These are phyloP conservation scores for Fusarium beomiforme DNA, from an alignment of 2,329 filamentous ascomycete genomes.

Conservation along the genomic window DNA sequence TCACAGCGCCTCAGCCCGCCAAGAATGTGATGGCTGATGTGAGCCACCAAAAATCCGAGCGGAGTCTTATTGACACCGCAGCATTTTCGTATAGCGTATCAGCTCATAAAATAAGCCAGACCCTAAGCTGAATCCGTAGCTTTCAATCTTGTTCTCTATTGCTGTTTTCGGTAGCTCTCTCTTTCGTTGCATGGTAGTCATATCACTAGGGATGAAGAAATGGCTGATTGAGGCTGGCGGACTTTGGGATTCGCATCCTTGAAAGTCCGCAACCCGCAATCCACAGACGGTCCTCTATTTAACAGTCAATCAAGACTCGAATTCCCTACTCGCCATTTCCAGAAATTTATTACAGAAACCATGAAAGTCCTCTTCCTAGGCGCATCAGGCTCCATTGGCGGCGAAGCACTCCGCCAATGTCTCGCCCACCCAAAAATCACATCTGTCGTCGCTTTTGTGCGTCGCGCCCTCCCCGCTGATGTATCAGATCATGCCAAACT, in stretches of 20 bases:
- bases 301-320: background rate
- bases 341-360: too few relatives aligned
- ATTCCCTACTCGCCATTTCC: too few relatives aligned
- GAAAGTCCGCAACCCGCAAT: background rate
- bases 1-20: accelerated
- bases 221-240: background rate
- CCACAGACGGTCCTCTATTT: background rate
- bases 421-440: conserved; percentile 46
- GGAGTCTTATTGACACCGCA: background rate
- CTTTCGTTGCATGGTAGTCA: accelerated
- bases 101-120: accelerated
- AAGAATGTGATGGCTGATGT: background rate
- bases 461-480: conserved; percentile 38
- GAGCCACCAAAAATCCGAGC: background rate
- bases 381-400: conserved; percentile 48
- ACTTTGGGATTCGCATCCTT: background rate
- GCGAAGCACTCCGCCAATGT: conserved; percentile 46
- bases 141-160: background rate
- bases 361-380: conserved; percentile 52
- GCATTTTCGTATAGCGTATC: background rate
- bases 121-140: background rate
- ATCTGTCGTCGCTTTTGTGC: conserved; percentile 46
- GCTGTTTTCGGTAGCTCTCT: background rate
- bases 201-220: background rate
- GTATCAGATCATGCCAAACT: conserved; percentile 30